phyloP scores from a whole-genome alignment of 768 basidiomycete species.

The Naganishia randhawae region DNA sequence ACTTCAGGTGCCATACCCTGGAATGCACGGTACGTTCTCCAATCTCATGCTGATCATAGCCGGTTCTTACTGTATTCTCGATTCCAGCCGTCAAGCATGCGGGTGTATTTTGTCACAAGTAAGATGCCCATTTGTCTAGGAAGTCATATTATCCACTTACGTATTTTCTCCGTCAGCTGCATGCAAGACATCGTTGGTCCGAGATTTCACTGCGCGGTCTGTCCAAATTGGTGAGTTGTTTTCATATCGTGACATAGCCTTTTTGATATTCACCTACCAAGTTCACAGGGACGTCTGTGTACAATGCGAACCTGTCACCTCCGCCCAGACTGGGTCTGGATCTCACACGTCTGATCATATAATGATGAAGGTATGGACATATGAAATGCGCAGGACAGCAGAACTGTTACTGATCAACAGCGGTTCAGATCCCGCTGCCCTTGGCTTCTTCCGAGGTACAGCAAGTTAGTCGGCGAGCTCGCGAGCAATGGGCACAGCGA shows the following conservation, averaged over 20 bases:
- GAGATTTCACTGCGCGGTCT: constrained; percentile 86
- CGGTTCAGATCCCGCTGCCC: constrained; percentile 75
- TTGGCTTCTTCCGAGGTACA: constrained; percentile 69
- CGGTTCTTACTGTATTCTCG: background rate
- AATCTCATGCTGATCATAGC: background rate
- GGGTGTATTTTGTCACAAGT: constrained; percentile 84
- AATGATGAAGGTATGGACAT: constrained; percentile 73
- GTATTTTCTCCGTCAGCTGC: constrained; percentile 59
- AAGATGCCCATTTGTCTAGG: constrained; percentile 48
- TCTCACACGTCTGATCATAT: constrained; percentile 60
- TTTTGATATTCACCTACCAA: background rate
- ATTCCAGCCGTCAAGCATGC: constrained; percentile 67
- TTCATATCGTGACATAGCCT: background rate
- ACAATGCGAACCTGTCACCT: constrained; percentile 43
- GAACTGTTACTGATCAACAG: background rate
- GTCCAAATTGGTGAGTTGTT: constrained; percentile 56
- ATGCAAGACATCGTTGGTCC: constrained; percentile 85
- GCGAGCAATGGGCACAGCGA: constrained; percentile 69
- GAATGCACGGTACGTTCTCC: constrained; percentile 4
- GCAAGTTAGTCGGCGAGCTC: constrained; percentile 69
- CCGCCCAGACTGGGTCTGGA: constrained; percentile 26
- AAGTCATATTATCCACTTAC: background rate
- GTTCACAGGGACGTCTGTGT: constrained; percentile 47
- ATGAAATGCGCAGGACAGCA: background rate
- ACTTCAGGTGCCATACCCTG: background rate